Percentiles rank a stretch among this genome's conserved stretches.
These are phyloP conservation scores for Umbilicaria muhlenbergii DNA, from an alignment of 495 filamentous ascomycete species.

Conservation along the genomic window DNA sequence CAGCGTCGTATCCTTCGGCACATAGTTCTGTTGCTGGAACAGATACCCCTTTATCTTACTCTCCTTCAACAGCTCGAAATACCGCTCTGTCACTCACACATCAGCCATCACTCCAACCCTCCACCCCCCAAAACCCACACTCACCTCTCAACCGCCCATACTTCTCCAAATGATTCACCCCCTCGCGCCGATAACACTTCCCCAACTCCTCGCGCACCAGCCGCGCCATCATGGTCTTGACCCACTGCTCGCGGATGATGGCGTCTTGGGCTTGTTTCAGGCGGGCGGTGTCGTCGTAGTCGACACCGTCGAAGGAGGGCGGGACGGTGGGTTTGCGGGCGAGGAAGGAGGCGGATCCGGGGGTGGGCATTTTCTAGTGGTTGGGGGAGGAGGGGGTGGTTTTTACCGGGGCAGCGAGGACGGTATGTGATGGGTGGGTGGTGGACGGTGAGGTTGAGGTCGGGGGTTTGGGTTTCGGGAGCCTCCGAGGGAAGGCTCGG, in stretches of 20 bases:
- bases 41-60: slow-evolving; percentile 76
- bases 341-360: slow-evolving; percentile 83
- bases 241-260: slow-evolving; percentile 94
- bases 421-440: too few relatives aligned
- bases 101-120: background rate
- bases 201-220: slow-evolving; percentile 85
- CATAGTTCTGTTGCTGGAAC: slow-evolving; percentile 83
- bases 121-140: slow-evolving; percentile 23
- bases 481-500: too few relatives aligned
- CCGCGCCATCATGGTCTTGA: slow-evolving; percentile 90
- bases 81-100: slow-evolving; percentile 53
- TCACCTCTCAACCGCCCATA: slow-evolving; percentile 82
- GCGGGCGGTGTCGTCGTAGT: slow-evolving; percentile 81
- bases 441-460: too few relatives aligned
- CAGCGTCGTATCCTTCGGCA: slow-evolving; percentile 29
- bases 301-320: slow-evolving; percentile 90
- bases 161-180: slow-evolving; percentile 95
- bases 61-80: slow-evolving; percentile 77
- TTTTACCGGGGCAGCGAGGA: too few relatives aligned
- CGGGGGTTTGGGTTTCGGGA: too few relatives aligned
- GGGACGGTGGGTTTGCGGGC: slow-evolving; percentile 89
- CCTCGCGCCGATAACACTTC: slow-evolving; percentile 90
- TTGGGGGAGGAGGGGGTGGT: too few relatives aligned
- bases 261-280: slow-evolving; percentile 91
- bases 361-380: slow-evolving; percentile 53